Evolutionary conservation across 805 yeast genomes (phyloP).

Genomic region (Ogataea allantospora): DNA sequence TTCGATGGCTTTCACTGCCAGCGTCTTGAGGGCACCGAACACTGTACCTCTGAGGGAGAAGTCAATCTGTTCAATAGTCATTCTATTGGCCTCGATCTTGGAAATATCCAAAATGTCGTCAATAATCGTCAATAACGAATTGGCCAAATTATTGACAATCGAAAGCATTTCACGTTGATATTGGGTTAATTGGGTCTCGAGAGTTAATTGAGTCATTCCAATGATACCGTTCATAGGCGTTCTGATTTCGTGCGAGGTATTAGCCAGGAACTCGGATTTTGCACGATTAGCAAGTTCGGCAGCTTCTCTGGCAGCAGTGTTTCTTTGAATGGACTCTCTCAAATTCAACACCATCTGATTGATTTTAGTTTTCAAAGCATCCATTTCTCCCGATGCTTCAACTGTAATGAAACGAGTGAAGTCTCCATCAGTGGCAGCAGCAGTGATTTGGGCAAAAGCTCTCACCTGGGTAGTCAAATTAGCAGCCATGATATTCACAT

Average conservation of each 20-base stretch:
- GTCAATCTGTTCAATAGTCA: slow-evolving; percentile 89
- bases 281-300: slow-evolving; percentile 89
- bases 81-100: slow-evolving; percentile 88
- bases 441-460: slow-evolving; percentile 90
- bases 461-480: slow-evolving; percentile 88
- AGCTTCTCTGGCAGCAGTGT: slow-evolving; percentile 91
- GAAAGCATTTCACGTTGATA: slow-evolving; percentile 90
- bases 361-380: slow-evolving; percentile 59
- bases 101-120: slow-evolving; percentile 91
- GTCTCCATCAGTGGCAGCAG: slow-evolving; percentile 93
- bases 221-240: slow-evolving; percentile 93
- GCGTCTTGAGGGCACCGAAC: slow-evolving; percentile 84
- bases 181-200: slow-evolving; percentile 86
- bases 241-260: slow-evolving; percentile 84
- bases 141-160: slow-evolving; percentile 84
- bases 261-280: slow-evolving; percentile 86
- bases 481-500: slow-evolving; percentile 93
- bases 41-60: slow-evolving; percentile 84
- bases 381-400: slow-evolving; percentile 92
- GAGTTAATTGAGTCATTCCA: slow-evolving; percentile 87
- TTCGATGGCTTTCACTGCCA: slow-evolving; percentile 87
- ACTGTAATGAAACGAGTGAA: slow-evolving; percentile 87
- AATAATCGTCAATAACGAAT: slow-evolving; percentile 78
- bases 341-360: slow-evolving; percentile 84
- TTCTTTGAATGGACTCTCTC: slow-evolving; percentile 86